Percentiles rank a stretch among this genome's conserved stretches.
phyloP scores from a whole-genome alignment of 768 basidiomycete genomes.

The Boletus fagicola region DNA sequence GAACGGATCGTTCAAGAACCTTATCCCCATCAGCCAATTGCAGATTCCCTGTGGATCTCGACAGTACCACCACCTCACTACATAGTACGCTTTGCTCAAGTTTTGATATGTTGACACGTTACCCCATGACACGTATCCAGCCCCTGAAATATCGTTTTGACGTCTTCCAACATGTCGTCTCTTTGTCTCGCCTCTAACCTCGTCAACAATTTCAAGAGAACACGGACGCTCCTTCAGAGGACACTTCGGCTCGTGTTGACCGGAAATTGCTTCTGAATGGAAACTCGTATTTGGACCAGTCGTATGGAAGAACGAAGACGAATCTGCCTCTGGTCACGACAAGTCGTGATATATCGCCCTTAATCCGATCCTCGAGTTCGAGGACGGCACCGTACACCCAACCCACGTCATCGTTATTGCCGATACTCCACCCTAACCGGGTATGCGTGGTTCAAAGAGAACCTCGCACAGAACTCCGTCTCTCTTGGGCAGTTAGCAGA shows the following conservation, averaged over 20 bases:
- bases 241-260: neutral
- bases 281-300: conserved; percentile 14
- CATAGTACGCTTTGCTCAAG: neutral
- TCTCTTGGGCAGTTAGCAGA: conserved; percentile 5
- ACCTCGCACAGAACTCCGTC: neutral
- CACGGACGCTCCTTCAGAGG: neutral
- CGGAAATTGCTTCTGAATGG: too few relatives aligned
- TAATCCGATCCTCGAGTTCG: conserved; percentile 5
- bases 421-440: too few relatives aligned
- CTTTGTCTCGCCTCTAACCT: conserved; percentile 9
- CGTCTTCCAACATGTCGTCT: conserved; percentile 16
- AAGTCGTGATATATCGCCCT: conserved; percentile 11
- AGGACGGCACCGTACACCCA: conserved; percentile 1
- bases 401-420: too few relatives aligned
- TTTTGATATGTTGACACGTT: neutral
- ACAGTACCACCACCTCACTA: neutral
- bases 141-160: conserved; percentile 11
- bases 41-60: neutral
- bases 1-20: neutral
- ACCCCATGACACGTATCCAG: neutral
- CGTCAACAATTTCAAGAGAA: conserved; percentile 1
- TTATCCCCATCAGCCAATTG: neutral
- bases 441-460: too few relatives aligned
- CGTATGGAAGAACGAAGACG: conserved; percentile 19
- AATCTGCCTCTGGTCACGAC: too few relatives aligned